Conservation (phyloP, 2,329 filamentous ascomycete species). For the Colletotrichum plurivorum region DNA sequence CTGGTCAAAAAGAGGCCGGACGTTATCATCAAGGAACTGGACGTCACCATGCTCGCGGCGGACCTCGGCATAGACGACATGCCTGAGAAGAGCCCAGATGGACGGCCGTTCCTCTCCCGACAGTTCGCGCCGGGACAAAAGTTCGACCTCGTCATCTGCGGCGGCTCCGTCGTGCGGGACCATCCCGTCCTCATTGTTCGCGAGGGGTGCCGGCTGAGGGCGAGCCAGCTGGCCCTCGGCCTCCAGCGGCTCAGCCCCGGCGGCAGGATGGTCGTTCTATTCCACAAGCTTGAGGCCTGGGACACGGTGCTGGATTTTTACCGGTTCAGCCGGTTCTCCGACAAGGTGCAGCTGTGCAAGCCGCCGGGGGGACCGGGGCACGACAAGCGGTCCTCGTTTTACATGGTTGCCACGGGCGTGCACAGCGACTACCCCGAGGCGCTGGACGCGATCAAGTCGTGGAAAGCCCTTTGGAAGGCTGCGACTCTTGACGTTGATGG, state of each 20-base stretch:
- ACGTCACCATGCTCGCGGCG: slow-evolving; percentile 66
- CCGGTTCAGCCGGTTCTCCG: slow-evolving; percentile 57
- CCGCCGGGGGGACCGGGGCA: slow-evolving; percentile 53
- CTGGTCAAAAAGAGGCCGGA: background rate
- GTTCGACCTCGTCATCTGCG: slow-evolving; percentile 63
- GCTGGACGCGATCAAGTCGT: too few relatives aligned
- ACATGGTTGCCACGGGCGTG: slow-evolving; percentile 63
- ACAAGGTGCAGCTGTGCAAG: slow-evolving; percentile 59
- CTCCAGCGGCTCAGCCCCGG: slow-evolving; percentile 60
- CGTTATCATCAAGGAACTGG: slow-evolving; percentile 50
- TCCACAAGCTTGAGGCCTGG: slow-evolving; percentile 63
- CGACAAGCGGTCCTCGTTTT: slow-evolving; percentile 63
- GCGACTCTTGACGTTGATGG: too few relatives aligned
- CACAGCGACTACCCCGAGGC: slow-evolving; percentile 41
- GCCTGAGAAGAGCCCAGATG: too few relatives aligned
- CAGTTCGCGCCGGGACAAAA: slow-evolving; percentile 30
- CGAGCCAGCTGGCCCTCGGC: slow-evolving; percentile 59
- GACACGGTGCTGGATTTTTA: too few relatives aligned
- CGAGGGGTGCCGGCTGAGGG: too few relatives aligned
- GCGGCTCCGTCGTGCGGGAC: slow-evolving; percentile 55
- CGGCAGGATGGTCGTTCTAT: slow-evolving; percentile 65
- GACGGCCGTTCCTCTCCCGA: too few relatives aligned
- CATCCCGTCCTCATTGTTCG: too few relatives aligned
- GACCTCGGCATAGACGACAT: slow-evolving; percentile 55
- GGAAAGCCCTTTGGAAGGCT: too few relatives aligned